Evolutionary conservation across 352 stramenopile genomes (phyloP), one percentile per base, ranked within the genome.

Genomic region (Phytophthora lateralis): DNA sequence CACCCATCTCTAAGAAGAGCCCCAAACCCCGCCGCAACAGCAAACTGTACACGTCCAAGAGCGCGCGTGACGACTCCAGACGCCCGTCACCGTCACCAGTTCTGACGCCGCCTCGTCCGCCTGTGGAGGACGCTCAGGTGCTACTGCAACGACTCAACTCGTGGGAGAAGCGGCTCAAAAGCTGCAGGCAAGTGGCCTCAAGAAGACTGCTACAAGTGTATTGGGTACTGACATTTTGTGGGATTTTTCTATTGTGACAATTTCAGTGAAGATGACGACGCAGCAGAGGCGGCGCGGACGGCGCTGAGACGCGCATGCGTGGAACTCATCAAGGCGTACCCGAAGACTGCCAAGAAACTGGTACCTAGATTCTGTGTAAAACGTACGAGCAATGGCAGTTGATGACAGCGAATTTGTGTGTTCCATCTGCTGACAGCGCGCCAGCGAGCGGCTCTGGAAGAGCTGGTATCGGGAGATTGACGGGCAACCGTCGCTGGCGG

Each of bases 401-500:
- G 48, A 51, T 18, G 12, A 20, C 14, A 10, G 35, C 1, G 35
- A 20, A 38, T 38, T 27, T 60, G 14, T 47, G 30, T 52, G 17
- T 57, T 41, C 20, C 55, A 37, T 53, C 15, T 52, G 9, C 18
- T 50, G 48, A n/a, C 35, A 89, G 80, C 67, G 71, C 14, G 48
- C 89, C 32, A 81, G 81, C 43, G 66, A 86, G 34, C 71, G 71
- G 3, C 63, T 93, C 8, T 93, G 83, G 83, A 73, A 50, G 47
- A 87, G 64, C 51, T 93, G 81, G 80, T 87, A 91, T 54, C 71
- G 74, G 2, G 67, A 88, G 29, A 76, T 93, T 6, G 66, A 73
- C 3, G 48, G 35, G 0, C 58, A 85, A 6, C 68, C 42, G 15
- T 39, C 35, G 17, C 17, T 77, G 17, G 26, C 26, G n/a, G 37